A percentile compares a stretch with the other conserved stretches of the same genome.
phyloP scores from a whole-genome alignment of 2,329 filamentous ascomycete genomes.

The Neocatenulostroma microsporum region DNA sequence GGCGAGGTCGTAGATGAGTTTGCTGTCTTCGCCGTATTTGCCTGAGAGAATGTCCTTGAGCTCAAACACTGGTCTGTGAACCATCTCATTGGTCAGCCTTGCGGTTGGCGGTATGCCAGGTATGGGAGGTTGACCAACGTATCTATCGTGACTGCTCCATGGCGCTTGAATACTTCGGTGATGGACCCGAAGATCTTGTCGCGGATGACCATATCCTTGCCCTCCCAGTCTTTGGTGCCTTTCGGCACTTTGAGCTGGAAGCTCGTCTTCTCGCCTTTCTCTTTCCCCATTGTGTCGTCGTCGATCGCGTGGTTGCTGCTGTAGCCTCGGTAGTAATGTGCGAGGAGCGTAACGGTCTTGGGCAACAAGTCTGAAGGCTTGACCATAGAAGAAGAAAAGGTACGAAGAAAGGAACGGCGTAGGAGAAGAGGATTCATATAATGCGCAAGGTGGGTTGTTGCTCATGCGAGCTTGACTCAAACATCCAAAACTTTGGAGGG shows the following conservation, averaged over 20 bases:
- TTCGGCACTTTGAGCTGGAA: slow-evolving; percentile 79
- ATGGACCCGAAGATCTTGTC: slow-evolving; percentile 73
- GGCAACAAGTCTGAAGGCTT: too few relatives aligned
- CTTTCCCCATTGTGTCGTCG: slow-evolving; percentile 39
- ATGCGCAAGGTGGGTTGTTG: too few relatives aligned
- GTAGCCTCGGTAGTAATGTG: too few relatives aligned
- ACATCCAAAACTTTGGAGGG: too few relatives aligned
- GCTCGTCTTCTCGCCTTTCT: slow-evolving; percentile 30
- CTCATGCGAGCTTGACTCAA: too few relatives aligned
- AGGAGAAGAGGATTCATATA: too few relatives aligned
- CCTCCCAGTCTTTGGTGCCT: slow-evolving; percentile 81
- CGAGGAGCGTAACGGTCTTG: too few relatives aligned
- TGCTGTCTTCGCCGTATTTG: slow-evolving; percentile 88
- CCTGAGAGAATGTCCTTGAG: slow-evolving; percentile 77
- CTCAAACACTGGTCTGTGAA: slow-evolving; percentile 62
- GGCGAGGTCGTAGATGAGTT: slow-evolving; percentile 82
- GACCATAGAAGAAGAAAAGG: too few relatives aligned
- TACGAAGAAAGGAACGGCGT: too few relatives aligned
- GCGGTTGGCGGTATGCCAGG: not conserved
- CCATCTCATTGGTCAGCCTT: slow-evolving; percentile 8
- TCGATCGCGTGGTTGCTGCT: slow-evolving; percentile 4
- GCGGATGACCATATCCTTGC: slow-evolving; percentile 69
- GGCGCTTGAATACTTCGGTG: slow-evolving; percentile 71
- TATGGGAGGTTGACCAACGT: slow-evolving; percentile 44
- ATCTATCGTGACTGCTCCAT: slow-evolving; percentile 72